These are phyloP conservation scores for Cordyceps militaris DNA, from an alignment of 2,329 filamentous ascomycete species.

Conservation along the genomic window DNA sequence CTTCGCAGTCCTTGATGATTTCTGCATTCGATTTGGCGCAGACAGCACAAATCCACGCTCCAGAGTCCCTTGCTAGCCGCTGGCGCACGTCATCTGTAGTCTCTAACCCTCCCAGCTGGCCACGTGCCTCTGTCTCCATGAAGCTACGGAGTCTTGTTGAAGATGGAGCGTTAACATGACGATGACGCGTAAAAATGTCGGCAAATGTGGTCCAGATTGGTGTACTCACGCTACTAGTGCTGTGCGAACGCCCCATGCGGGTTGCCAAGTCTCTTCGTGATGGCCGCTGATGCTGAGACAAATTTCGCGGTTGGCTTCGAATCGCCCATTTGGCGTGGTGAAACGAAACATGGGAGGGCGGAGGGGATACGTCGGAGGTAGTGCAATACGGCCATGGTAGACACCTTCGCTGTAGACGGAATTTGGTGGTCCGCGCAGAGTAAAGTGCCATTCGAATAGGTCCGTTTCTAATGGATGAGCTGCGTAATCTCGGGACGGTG, in stretches of 20 bases:
- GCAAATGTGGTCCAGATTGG: not conserved
- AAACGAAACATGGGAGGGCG: slow-evolving; percentile 95
- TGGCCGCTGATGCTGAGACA: slow-evolving; percentile 90
- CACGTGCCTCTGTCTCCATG: slow-evolving; percentile 84
- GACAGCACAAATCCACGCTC: slow-evolving; percentile 57
- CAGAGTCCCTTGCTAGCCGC: slow-evolving; percentile 61
- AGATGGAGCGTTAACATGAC: not conserved
- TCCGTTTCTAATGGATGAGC: slow-evolving; percentile 81
- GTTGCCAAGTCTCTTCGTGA: slow-evolving; percentile 98
- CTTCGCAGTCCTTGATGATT: slow-evolving; percentile 65
- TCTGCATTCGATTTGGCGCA: slow-evolving; percentile 68
- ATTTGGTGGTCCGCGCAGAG: slow-evolving; percentile 77
- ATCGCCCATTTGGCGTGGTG: slow-evolving; percentile 81
- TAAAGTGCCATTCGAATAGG: slow-evolving; percentile 99
- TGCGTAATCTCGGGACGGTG: slow-evolving; percentile 78
- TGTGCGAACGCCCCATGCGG: slow-evolving; percentile 92
- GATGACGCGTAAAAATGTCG: not conserved
- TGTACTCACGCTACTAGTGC: slow-evolving; percentile 57
- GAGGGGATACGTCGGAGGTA: slow-evolving; percentile 84
- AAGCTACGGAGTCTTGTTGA: slow-evolving; percentile 61
- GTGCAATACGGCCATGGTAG: slow-evolving; percentile 91
- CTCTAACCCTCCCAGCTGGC: slow-evolving; percentile 87
- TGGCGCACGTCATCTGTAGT: slow-evolving; percentile 60
- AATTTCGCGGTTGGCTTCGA: slow-evolving; percentile 95
- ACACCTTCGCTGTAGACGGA: slow-evolving; percentile 75